phyloP scores from a whole-genome alignment of 345 rosid genomes.

The Eucalyptus tenuipes region DNA sequence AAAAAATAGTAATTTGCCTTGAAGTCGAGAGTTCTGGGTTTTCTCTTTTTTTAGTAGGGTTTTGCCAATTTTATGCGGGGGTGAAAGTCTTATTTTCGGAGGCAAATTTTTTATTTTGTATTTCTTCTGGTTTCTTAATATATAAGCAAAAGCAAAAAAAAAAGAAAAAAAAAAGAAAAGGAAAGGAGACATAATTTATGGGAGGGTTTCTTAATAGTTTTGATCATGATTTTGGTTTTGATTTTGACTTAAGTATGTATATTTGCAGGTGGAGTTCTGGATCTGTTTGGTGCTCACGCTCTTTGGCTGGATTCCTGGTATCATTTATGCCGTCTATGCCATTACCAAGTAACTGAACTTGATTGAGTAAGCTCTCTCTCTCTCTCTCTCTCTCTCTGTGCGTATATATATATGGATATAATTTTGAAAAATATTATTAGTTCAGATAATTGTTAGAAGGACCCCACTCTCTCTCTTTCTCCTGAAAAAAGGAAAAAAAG shows the following conservation, averaged over 20 bases:
- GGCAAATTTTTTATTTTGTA: background rate
- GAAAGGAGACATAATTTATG: no score
- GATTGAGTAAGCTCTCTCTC: background rate
- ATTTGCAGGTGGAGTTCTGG: constrained; percentile 65
- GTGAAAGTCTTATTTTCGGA: background rate
- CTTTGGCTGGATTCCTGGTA: constrained; percentile 79
- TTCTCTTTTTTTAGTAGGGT: background rate
- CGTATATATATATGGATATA: no score
- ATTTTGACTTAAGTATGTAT: background rate
- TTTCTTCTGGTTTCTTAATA: background rate
- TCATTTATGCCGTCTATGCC: constrained; percentile 60
- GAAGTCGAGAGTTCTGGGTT: background rate
- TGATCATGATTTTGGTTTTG: background rate
- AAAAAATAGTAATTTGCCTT: background rate
- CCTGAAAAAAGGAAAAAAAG: no score
- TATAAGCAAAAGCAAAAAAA: background rate
- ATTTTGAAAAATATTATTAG: no score
- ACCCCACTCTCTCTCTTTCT: no score
- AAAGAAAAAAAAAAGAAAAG: no score
- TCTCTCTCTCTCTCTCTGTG: accelerated
- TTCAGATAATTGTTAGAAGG: no score
- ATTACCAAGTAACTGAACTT: constrained; percentile 34
- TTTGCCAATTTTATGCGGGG: background rate
- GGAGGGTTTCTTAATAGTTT: no score
- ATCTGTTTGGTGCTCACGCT: constrained; percentile 68